Evolutionary conservation across 2,329 filamentous ascomycete species (phyloP), one percentile per base, ranked within the genome.

Genomic region (Xylaria sp.): DNA sequence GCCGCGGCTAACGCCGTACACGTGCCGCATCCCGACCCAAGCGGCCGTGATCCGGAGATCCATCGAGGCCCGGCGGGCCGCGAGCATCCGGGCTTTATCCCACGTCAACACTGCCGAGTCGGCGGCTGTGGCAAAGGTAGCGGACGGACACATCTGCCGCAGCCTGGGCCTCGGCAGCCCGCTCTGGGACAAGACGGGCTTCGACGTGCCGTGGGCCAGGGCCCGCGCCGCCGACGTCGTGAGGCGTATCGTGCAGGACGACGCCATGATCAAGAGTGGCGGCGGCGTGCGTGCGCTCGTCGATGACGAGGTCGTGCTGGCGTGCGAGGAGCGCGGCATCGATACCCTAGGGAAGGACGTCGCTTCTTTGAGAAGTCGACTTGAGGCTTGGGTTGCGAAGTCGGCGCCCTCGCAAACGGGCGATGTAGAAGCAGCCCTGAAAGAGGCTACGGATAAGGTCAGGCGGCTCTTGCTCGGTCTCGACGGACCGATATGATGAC

Each of bases 1-100:
- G 30, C 89, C 90, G 23, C 82, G 82, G 43, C 83, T 93, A 25
- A 91, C 97, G 30, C 95, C 95, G 0, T 88, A 89, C 73, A 91
- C 93, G 0, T 97, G 95, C 79, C 88, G 93, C 12, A 91, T 97
- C 66, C 95, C 95, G 0, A 83, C 82, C 45, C 95, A 97, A 81
- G 82, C 93, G 7, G 81, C 84, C 41, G 85, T 89, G 45, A 80
- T 89, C 67, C 81, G 87, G 60, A 76, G 75, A 18, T 83, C 85
- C 71, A 80, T 83, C 0, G 87, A 92, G 76, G 78, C 81, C 57
- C 80, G 87, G 10, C 82, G 90, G 10, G 76, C 71, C 36, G 76
- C 76, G 0, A 85, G 84, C 9, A 88, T 89, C 74, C 79, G 83
- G 52, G 78, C 80, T 20, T 70, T 84, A 32, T 36, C 46, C 79